phyloP scores from a whole-genome alignment of 352 stramenopile genomes.

The Pythium diclinum region DNA sequence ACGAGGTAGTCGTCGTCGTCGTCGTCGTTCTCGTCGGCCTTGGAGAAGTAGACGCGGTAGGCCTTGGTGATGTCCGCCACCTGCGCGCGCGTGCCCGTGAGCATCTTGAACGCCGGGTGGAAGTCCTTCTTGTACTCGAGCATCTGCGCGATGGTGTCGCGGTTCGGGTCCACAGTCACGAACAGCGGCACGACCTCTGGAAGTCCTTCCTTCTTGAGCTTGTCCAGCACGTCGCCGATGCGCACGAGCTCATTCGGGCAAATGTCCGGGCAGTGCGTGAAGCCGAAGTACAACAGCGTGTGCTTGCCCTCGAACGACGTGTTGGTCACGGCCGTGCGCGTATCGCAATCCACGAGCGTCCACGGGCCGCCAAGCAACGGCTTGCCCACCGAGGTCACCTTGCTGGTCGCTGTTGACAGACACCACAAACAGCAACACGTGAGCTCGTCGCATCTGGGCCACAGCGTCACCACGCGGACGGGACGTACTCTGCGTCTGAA shows the following conservation, averaged over 20 bases:
- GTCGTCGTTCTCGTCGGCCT: conserved; percentile 92
- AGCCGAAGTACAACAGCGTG: conserved; percentile 99
- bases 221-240: conserved; percentile 94
- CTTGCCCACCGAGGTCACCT: conserved; percentile 90
- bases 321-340: conserved; percentile 85
- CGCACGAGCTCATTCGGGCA: conserved; percentile 99
- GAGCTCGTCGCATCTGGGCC: not conserved
- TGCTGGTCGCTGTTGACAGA: conserved; percentile 55
- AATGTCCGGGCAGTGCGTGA: conserved; percentile 99
- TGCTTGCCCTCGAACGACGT: conserved; percentile 92
- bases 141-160: conserved; percentile 96
- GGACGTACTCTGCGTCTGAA: conserved; percentile 77
- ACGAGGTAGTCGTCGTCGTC: conserved; percentile 99
- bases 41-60: conserved; percentile 99
- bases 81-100: conserved; percentile 93
- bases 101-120: conserved; percentile 84
- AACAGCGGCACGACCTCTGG: conserved; percentile 92
- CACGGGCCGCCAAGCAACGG: conserved; percentile 89
- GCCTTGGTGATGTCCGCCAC: conserved; percentile 96
- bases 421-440: not conserved
- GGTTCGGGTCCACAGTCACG: conserved; percentile 96
- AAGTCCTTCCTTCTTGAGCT: conserved; percentile 65
- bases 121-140: conserved; percentile 94
- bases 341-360: conserved; percentile 91
- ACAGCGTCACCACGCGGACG: conserved; percentile 8